Percentiles rank a stretch among this genome's conserved stretches.
Conservation (phyloP, 805 yeast genomes). For the Sugiyamaella qingdaonensis region DNA sequence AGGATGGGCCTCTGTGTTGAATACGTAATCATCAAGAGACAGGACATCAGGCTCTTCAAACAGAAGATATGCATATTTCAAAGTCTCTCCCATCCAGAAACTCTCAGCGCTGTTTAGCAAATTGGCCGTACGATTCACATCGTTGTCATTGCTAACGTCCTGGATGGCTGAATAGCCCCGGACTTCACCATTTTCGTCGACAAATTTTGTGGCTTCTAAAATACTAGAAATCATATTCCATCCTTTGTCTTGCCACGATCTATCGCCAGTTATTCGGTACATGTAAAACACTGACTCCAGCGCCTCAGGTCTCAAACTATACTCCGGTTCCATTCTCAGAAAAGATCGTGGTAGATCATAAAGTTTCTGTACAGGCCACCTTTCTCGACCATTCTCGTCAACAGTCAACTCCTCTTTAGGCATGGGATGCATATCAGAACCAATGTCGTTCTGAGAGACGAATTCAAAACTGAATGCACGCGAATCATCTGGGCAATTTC, state of each 20-base stretch:
- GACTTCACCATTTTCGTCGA: slow-evolving; percentile 30
- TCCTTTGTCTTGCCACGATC: slow-evolving; percentile 53
- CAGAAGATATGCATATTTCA: slow-evolving; percentile 75
- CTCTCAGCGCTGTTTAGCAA: slow-evolving; percentile 52
- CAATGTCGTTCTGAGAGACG: background rate
- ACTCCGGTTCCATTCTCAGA: slow-evolving; percentile 32
- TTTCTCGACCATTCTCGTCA: slow-evolving; percentile 19
- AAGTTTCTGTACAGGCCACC: slow-evolving; percentile 23
- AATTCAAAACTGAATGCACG: slow-evolving; percentile 11
- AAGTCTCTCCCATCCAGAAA: slow-evolving; percentile 91
- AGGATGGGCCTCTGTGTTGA: slow-evolving; percentile 64
- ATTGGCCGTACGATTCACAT: slow-evolving; percentile 54
- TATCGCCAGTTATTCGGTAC: slow-evolving; percentile 58
- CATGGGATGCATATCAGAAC: slow-evolving; percentile 1
- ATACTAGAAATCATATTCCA: slow-evolving; percentile 42
- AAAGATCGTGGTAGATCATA: slow-evolving; percentile 25
- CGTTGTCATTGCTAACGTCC: slow-evolving; percentile 41
- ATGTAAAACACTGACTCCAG: slow-evolving; percentile 57
- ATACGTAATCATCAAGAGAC: slow-evolving; percentile 51
- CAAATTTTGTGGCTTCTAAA: slow-evolving; percentile 25
- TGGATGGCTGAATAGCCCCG: slow-evolving; percentile 38
- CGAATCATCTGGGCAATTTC: slow-evolving; percentile 19
- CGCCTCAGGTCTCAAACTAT: slow-evolving; percentile 54
- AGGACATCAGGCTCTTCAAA: slow-evolving; percentile 46
- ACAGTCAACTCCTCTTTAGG: slow-evolving; percentile 1